Evolutionary conservation across 345 rosid genomes (phyloP), one percentile per base, ranked within the genome.

Genomic region (Fremontodendron californicum): DNA sequence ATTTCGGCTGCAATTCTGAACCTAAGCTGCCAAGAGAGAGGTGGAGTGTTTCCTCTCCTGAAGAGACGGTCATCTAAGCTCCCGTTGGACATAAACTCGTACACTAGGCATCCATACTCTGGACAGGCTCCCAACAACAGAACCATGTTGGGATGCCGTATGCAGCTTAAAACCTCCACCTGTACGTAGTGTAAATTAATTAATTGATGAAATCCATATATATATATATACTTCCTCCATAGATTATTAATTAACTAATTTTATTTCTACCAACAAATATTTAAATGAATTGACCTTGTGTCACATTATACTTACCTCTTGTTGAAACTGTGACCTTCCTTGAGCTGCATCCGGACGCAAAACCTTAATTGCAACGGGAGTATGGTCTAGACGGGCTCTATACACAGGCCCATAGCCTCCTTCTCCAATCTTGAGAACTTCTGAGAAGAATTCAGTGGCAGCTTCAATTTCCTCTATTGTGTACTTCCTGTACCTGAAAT

Each of bases 391-490:
- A 76, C 80, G 55, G 58, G 94, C 85, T 79, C 86, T 90, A 82
- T 89, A 95, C 27, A 95, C 97, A 5, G 99, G 99, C 9, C 99
- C 99, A 79, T 93, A 95, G 37, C 98, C 93, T 2, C 99, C 99
- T 87, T 90, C 98, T 27, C 99, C 99, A 18, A 95, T 92, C 86
- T 90, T 93, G 78, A 84, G 86, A 11, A 84, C 70, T 2, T 85
- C 84, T 11, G 88, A 43, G 54, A 95, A 95, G 85, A 48, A 89
- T 13, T 95, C 89, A 0, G 98, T 93, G 78, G 98, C 96, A 40
- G 86, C 82, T 82, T 95, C 97, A 21, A 95, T 93, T 80, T 92
- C 97, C 74, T 95, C 93, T 13, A 95, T 93, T 2, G 87, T 19
- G 79, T 95, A 95, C 82, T 82, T 95, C 75, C 96, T 89, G 81